These are phyloP conservation scores for Brassica balearica DNA, from an alignment of 441 rosid species.

Conservation along the genomic window DNA sequence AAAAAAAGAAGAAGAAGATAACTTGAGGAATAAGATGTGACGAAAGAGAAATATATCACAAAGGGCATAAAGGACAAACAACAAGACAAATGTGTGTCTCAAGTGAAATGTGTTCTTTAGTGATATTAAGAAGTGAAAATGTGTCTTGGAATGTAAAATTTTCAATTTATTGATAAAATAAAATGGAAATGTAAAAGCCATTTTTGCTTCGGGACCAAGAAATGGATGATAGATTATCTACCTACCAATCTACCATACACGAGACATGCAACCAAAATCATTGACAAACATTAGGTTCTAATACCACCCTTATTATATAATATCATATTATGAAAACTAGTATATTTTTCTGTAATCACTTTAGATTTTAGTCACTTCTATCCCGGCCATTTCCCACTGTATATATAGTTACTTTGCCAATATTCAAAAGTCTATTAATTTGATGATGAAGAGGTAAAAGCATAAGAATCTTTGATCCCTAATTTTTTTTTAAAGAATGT, in stretches of 20 bases:
- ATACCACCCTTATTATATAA: not conserved
- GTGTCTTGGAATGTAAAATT: no score
- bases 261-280: not conserved
- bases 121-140: not conserved
- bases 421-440: not conserved
- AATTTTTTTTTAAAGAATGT: no score
- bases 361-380: not conserved
- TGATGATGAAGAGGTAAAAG: not conserved
- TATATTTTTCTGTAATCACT: not conserved
- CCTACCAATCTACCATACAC: constrained; percentile 25
- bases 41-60: not conserved
- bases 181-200: not conserved
- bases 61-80: not conserved
- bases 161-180: not conserved
- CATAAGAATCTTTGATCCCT: not conserved
- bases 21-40: not conserved
- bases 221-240: not conserved
- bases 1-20: not conserved
- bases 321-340: not conserved
- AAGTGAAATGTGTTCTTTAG: not conserved
- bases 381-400: not conserved
- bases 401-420: not conserved
- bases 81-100: not conserved
- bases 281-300: not conserved
- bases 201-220: constrained; percentile 31